Evolutionary conservation across 2,329 filamentous ascomycete species (phyloP), one percentile per base, ranked within the genome.

Genomic region (Aquanectria penicillioides): DNA sequence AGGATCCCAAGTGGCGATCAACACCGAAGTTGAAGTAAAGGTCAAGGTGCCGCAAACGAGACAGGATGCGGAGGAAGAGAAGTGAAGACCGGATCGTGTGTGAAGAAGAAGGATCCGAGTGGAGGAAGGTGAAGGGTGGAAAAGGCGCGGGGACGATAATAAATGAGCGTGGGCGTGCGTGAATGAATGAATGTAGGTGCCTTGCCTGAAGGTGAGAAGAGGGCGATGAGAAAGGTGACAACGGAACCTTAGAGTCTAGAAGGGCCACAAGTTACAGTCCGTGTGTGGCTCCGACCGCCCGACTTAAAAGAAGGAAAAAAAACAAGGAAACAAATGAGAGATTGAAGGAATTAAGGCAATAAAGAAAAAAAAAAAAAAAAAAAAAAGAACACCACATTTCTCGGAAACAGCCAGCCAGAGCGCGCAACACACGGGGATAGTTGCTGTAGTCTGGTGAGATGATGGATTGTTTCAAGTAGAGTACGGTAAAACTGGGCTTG

Each of bases 381-480:
- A 22, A 25, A 25, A 41, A 9, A 34, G 37, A 48, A 29, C 15
- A 52, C n/a, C n/a, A n/a, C n/a, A n/a, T n/a, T n/a, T n/a, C n/a
- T n/a, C n/a, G n/a, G n/a, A n/a, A n/a, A n/a, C n/a, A n/a, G n/a
- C n/a, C n/a, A n/a, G n/a, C n/a, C n/a, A n/a, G n/a, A n/a, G n/a
- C n/a, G n/a, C n/a, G n/a, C n/a, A n/a, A n/a, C n/a, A n/a, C n/a
- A n/a, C n/a, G n/a, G n/a, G n/a, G n/a, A n/a, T n/a, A n/a, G n/a
- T n/a, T n/a, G n/a, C n/a, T n/a, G n/a, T n/a, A n/a, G n/a, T n/a
- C n/a, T 52, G 40, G 55, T 53, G 53, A 64, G 52, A 61, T 53
- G 61, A 59, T 41, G 55, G 49, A 50, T 58, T 49, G 66, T 69
- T 69, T 69, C 66, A 69, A 57, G 60, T 69, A 51, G 58, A 69